A percentile compares a stretch with the other conserved stretches of the same genome.
Conservation (phyloP, 768 basidiomycete genomes). For the Lentinula boryana region DNA sequence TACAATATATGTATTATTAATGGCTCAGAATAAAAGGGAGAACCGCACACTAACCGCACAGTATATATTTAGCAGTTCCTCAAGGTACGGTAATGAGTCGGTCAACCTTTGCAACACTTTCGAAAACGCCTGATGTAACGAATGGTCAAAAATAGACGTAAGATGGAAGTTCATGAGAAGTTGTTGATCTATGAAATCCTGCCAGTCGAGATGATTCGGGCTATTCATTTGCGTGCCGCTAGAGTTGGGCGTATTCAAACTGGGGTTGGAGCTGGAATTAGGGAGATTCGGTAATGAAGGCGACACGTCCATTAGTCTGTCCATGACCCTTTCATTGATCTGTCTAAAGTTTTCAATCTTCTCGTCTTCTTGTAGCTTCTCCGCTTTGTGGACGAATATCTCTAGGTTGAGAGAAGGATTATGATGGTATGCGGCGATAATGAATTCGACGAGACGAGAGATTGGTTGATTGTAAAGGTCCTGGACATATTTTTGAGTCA, state of each 20-base stretch:
- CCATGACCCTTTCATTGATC: constrained; percentile 81
- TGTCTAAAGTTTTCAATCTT: constrained; percentile 89
- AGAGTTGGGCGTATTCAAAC: background rate
- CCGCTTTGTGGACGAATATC: constrained; percentile 94
- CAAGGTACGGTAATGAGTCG: constrained; percentile 78
- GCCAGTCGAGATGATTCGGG: background rate
- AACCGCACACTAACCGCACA: constrained; percentile 42
- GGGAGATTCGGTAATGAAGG: background rate
- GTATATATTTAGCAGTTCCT: constrained; percentile 83
- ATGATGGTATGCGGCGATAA: constrained; percentile 37
- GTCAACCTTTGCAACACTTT: constrained; percentile 83
- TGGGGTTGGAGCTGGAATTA: background rate
- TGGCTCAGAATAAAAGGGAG: background rate
- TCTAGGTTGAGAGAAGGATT: constrained; percentile 61
- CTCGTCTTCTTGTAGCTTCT: constrained; percentile 84
- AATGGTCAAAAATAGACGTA: constrained; percentile 91
- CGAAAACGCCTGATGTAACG: constrained; percentile 89
- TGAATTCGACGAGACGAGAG: constrained; percentile 73
- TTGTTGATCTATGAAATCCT: constrained; percentile 57
- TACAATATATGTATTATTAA: constrained; percentile 21
- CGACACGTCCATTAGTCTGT: constrained; percentile 72
- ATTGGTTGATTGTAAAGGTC: background rate
- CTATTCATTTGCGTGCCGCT: background rate
- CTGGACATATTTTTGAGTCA: background rate
- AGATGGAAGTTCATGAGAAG: constrained; percentile 82